These are phyloP conservation scores for Streptanthus diversifolius DNA, from an alignment of 345 rosid genomes.

Conservation along the genomic window DNA sequence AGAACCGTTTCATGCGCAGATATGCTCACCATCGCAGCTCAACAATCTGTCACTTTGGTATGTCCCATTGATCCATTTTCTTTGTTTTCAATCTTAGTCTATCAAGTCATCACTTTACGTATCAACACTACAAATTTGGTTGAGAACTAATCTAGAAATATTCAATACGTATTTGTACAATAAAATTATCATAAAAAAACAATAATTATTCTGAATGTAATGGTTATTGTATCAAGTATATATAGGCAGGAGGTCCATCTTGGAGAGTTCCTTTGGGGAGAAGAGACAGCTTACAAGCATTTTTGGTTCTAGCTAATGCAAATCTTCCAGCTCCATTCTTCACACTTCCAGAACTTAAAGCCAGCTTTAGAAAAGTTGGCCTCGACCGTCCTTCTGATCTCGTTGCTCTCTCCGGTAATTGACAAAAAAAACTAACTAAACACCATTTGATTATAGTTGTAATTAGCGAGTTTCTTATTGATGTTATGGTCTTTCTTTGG, in stretches of 20 bases:
- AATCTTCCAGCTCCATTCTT: constrained; percentile 27
- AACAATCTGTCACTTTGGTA: constrained; percentile 59
- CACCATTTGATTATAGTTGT: background rate
- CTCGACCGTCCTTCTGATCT: constrained; percentile 34
- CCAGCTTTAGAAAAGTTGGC: background rate
- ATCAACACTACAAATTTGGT: background rate
- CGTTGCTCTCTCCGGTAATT: constrained; percentile 36
- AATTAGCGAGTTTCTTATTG: background rate
- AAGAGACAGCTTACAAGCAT: constrained; percentile 35
- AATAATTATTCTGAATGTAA: background rate
- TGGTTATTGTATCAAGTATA: background rate
- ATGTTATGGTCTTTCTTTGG: background rate
- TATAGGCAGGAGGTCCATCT: constrained; percentile 36
- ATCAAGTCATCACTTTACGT: background rate
- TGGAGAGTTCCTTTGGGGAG: constrained; percentile 37
- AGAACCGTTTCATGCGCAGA: constrained; percentile 66
- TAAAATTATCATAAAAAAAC: background rate
- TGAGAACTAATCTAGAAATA: background rate
- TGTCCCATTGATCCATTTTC: background rate
- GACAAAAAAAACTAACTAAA: too few relatives aligned
- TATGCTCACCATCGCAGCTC: constrained; percentile 59
- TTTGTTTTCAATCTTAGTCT: background rate
- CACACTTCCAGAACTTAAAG: constrained; percentile 23
- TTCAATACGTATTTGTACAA: background rate
- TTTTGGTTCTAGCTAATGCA: background rate